Evolutionary conservation across 305 asterid species (phyloP), one percentile per base, ranked within the genome.

Genomic region (Striga hermonthica): DNA sequence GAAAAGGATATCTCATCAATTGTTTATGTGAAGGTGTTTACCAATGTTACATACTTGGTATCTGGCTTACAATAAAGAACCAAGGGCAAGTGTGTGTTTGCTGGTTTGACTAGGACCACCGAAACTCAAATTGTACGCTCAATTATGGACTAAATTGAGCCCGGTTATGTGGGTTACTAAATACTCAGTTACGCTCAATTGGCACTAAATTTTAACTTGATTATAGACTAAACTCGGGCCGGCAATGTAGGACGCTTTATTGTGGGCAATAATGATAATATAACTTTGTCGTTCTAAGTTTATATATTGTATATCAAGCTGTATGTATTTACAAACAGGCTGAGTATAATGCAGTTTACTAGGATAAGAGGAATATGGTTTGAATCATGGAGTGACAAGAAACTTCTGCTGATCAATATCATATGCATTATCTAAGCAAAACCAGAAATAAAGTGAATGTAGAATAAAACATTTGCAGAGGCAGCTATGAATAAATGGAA

Each of bases 11-110:
- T 9, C n/a, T n/a, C n/a, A n/a, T n/a, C n/a, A n/a, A n/a, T n/a
- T n/a, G n/a, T n/a, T n/a, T n/a, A n/a, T n/a, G n/a, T n/a, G n/a
- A 76, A 91, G 98, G 79, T 91, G 78, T 88, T 91, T 75, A 71
- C 88, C 85, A 91, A 91, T 77, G 98, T 86, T 43, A 96, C 98
- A 55, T 88, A 94, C 89, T n/a, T 91, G 98, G 98, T 91, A 91
- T 72, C 85, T 85, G 77, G 95, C 97, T 45, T 91, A 86, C 81
- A 86, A 86, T 53, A 78, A 60, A 86, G 97, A 73, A 86, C 98
- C 62, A 91, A 88, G 85, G 86, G 96, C 96, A 91, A 91, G 84
- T 88, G 86, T 75, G 95, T 83, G 58, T 91, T 88, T 79, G 91
- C 96, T 14, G 90, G 96, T 43, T 87, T 95, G 14, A 79, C 92